Conservation (phyloP, 2,329 filamentous ascomycete genomes). For the Clarireedia paspali region DNA sequence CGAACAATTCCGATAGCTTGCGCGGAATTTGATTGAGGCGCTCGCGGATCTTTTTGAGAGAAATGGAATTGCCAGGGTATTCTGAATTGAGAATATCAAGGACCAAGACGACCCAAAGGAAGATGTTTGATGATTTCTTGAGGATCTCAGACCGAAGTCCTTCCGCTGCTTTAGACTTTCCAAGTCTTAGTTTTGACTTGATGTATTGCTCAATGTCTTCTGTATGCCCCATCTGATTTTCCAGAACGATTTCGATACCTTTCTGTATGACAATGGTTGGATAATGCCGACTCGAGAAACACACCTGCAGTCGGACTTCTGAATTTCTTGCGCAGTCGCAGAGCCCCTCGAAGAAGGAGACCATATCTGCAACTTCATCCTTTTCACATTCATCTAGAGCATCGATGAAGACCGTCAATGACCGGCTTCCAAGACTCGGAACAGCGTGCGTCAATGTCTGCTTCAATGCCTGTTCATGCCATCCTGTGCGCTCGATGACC, state of each 20-base stretch:
- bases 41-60: slow-evolving; percentile 29
- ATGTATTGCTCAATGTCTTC: slow-evolving; percentile 27
- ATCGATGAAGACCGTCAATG: slow-evolving; percentile 29
- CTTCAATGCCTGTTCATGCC: slow-evolving; percentile 26
- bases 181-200: slow-evolving; percentile 18
- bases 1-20: slow-evolving; percentile 14
- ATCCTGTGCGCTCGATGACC: slow-evolving; percentile 19
- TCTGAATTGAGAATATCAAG: slow-evolving; percentile 37
- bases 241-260: slow-evolving; percentile 20
- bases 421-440: slow-evolving; percentile 19
- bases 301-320: slow-evolving; percentile 17
- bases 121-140: slow-evolving; percentile 16
- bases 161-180: slow-evolving; percentile 11
- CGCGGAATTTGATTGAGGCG: slow-evolving; percentile 28
- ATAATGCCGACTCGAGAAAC: slow-evolving; percentile 27
- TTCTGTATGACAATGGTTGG: slow-evolving; percentile 21
- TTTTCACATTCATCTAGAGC: slow-evolving; percentile 22
- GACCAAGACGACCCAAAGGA: slow-evolving; percentile 20
- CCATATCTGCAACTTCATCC: slow-evolving; percentile 11
- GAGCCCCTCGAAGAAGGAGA: slow-evolving; percentile 18
- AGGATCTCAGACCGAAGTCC: slow-evolving; percentile 13
- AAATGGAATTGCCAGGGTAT: slow-evolving; percentile 23
- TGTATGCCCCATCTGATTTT: slow-evolving; percentile 22
- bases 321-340: slow-evolving; percentile 9
- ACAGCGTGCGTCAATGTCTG: slow-evolving; percentile 19